Conservation (phyloP, 139 green algal genomes). For the Micromonas commoda region DNA sequence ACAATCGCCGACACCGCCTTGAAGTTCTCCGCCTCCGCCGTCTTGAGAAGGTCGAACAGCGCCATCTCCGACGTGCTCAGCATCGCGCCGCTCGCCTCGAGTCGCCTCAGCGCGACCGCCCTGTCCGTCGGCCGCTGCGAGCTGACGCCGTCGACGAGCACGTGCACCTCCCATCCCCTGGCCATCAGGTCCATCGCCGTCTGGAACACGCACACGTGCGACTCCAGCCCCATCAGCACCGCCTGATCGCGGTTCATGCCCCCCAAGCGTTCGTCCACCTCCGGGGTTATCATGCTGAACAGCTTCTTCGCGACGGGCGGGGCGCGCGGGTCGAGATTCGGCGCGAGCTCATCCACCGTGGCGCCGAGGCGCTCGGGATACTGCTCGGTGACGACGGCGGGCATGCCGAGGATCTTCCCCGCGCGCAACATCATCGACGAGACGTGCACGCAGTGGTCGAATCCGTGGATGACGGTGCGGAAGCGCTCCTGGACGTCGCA, state of each 20-base stretch:
- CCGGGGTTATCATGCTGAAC: constrained; percentile 28
- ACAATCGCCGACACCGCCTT: constrained; percentile 55
- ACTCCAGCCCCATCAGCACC: constrained; percentile 76
- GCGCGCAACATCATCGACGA: constrained; percentile 51
- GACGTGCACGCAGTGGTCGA: constrained; percentile 56
- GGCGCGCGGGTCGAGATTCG: neutral
- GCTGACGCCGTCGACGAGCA: constrained; percentile 73
- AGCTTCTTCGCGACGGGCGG: constrained; percentile 35
- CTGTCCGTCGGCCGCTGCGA: constrained; percentile 56
- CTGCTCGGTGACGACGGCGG: constrained; percentile 75
- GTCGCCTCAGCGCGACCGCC: constrained; percentile 49
- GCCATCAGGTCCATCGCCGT: constrained; percentile 63
- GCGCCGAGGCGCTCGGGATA: constrained; percentile 72
- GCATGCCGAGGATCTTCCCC: constrained; percentile 51
- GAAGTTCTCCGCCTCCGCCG: constrained; percentile 63
- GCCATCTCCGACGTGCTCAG: constrained; percentile 53
- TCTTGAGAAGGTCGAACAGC: constrained; percentile 62
- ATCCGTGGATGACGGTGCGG: constrained; percentile 50
- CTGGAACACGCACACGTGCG: constrained; percentile 87
- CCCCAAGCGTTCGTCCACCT: neutral
- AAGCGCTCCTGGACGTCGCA: constrained; percentile 60
- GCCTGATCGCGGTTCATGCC: constrained; percentile 38
- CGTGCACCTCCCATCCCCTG: constrained; percentile 47
- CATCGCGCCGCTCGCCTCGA: constrained; percentile 38
- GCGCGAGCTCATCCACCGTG: constrained; percentile 40